Conservation (phyloP, 2,329 filamentous ascomycete genomes). For the Paraconiothyrium brasiliense region DNA sequence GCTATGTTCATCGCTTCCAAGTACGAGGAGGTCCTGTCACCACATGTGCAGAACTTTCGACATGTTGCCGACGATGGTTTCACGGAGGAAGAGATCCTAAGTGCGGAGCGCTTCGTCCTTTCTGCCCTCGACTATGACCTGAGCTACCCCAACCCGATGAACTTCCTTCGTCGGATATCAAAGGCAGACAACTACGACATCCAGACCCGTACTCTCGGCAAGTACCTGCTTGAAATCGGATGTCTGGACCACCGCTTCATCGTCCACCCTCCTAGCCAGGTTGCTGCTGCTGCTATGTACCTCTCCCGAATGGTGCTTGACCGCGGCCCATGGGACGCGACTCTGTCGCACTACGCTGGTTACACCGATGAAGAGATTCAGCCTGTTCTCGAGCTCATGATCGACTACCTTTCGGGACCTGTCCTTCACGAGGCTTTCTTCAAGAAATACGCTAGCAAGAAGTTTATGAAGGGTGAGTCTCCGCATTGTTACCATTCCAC, state of each 20-base stretch:
- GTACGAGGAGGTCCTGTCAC: conserved; percentile 97
- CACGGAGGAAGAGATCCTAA: conserved; percentile 91
- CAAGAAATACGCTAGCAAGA: conserved; percentile 99
- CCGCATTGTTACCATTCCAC: background rate
- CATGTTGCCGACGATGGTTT: conserved; percentile 98
- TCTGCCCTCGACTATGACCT: conserved; percentile 93
- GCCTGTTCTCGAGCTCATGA: conserved; percentile 91
- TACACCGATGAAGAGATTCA: conserved; percentile 93
- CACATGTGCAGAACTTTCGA: conserved; percentile 95
- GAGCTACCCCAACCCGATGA: conserved; percentile 99
- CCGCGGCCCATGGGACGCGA: conserved; percentile 84
- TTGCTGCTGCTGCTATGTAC: conserved; percentile 95
- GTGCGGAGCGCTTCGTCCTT: conserved; percentile 95
- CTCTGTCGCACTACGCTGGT: conserved; percentile 87
- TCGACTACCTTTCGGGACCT: conserved; percentile 92
- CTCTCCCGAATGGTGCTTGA: conserved; percentile 89
- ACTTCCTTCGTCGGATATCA: conserved; percentile 97
- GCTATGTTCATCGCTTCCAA: conserved; percentile 99
- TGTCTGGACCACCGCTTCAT: conserved; percentile 95
- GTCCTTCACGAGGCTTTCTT: conserved; percentile 97
- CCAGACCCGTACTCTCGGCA: conserved; percentile 93
- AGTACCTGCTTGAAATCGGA: conserved; percentile 97
- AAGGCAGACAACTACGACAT: conserved; percentile 99
- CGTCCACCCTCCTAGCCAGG: conserved; percentile 84
- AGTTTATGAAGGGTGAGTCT: conserved; percentile 91